Conservation (phyloP, 768 basidiomycete species). For the Phanerochaete carnosa region DNA sequence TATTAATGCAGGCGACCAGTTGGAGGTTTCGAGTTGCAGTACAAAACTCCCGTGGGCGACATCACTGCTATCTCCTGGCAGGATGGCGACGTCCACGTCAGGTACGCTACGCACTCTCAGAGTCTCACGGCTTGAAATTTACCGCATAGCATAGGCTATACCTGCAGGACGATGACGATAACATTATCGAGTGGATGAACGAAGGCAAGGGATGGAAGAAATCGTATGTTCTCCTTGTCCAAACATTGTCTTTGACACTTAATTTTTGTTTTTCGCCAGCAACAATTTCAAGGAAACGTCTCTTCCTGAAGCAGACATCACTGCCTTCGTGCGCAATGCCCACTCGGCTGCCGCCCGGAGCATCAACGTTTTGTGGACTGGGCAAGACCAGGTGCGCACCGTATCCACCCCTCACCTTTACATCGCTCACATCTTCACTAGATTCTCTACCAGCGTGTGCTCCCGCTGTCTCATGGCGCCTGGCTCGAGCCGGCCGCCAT, state of each 20-base stretch:
- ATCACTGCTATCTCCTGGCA: constrained; percentile 5
- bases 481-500: not conserved
- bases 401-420: no score
- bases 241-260: not conserved
- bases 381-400: constrained; percentile 1
- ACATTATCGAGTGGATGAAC: constrained; percentile 6
- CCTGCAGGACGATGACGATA: constrained; percentile 1
- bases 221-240: not conserved
- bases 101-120: not conserved
- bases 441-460: constrained; percentile 1
- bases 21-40: not conserved
- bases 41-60: constrained; percentile 1
- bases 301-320: constrained; percentile 3
- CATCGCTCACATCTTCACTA: not conserved
- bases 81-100: not conserved
- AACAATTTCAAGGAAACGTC: not conserved
- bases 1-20: not conserved
- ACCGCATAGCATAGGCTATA: not conserved
- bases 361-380: constrained; percentile 5
- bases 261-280: not conserved
- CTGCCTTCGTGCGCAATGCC: not conserved
- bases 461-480: not conserved
- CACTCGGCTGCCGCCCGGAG: not conserved
- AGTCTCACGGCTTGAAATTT: not conserved
- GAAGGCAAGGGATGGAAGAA: not conserved